Conservation (phyloP, 2,329 filamentous ascomycete genomes). For the Phoma herbarum region DNA sequence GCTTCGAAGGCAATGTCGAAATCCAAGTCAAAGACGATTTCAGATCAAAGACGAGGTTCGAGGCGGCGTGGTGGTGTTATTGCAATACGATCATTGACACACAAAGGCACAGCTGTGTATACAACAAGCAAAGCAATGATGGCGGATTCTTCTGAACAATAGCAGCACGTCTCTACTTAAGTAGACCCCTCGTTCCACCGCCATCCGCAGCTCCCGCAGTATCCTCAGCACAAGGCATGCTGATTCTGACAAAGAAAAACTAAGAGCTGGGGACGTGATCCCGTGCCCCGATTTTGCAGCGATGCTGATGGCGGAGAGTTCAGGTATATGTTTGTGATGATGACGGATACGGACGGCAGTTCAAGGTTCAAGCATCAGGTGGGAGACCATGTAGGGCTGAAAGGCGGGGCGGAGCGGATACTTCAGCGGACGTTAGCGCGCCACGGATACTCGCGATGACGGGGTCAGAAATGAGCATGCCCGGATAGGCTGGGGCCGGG, state of each 20-base stretch:
- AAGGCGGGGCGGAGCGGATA: slow-evolving; percentile 14
- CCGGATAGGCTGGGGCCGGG: slow-evolving; percentile 14
- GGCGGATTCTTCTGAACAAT: not conserved
- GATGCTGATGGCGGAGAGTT: not conserved
- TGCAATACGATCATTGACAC: not conserved
- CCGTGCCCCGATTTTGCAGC: not conserved
- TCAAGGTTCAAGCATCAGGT: not conserved
- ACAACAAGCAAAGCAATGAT: not conserved
- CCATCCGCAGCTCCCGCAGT: slow-evolving; percentile 44
- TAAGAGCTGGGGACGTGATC: not conserved
- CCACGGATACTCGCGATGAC: slow-evolving; percentile 10
- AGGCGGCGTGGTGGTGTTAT: not conserved
- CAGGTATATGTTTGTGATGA: not conserved
- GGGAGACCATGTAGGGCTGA: not conserved
- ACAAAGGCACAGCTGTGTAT: not conserved
- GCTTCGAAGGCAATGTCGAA: no score
- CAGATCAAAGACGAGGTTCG: not conserved
- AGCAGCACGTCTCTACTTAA: not conserved
- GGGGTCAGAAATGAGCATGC: not conserved
- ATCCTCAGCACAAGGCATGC: slow-evolving; percentile 15
- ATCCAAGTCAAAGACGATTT: no score
- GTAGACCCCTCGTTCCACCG: slow-evolving; percentile 22
- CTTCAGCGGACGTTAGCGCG: not conserved
- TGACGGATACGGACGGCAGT: slow-evolving; percentile 1
- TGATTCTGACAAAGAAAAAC: not conserved